Evolutionary conservation across 345 rosid genomes (phyloP).

Genomic region (Hypericum androsaemum): DNA sequence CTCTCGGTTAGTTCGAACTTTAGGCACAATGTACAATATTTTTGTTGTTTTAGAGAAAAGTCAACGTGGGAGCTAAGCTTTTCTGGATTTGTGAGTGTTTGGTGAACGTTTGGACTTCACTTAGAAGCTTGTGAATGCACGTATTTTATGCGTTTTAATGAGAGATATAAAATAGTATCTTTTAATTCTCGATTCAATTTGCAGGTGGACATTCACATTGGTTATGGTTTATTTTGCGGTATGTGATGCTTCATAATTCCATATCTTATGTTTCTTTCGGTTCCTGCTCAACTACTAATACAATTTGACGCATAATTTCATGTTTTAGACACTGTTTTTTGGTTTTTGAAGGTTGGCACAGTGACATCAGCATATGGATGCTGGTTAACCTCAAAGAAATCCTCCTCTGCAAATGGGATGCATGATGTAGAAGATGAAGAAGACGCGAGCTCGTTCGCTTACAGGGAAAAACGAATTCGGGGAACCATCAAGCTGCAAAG

Average conservation of each 20-base stretch:
- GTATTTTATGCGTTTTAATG: too few species aligned
- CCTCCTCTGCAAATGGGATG: slow-evolving; percentile 18
- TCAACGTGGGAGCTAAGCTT: too few species aligned
- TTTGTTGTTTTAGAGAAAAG: too few species aligned
- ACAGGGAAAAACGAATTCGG: slow-evolving; percentile 12
- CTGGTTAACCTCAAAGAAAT: slow-evolving; percentile 30
- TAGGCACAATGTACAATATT: too few species aligned
- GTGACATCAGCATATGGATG: slow-evolving; percentile 66
- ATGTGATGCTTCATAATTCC: slow-evolving; percentile 17
- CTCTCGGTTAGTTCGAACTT: too few species aligned
- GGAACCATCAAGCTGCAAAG: slow-evolving; percentile 34
- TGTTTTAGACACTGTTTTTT: not conserved
- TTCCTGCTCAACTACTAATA: not conserved
- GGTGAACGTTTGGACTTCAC: too few species aligned
- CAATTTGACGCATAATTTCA: too few species aligned
- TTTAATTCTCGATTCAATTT: slow-evolving; percentile 2
- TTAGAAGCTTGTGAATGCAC: too few species aligned
- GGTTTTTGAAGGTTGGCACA: slow-evolving; percentile 44
- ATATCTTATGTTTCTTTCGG: not conserved
- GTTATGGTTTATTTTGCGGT: slow-evolving; percentile 83
- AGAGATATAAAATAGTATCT: too few species aligned
- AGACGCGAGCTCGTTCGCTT: slow-evolving; percentile 3
- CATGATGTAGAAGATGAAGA: slow-evolving; percentile 19
- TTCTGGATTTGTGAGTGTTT: too few species aligned
- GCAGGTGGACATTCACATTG: slow-evolving; percentile 86